Percentiles rank a stretch among this genome's conserved stretches.
Conservation (phyloP, 257 asterid species). For the Vinca minor region DNA sequence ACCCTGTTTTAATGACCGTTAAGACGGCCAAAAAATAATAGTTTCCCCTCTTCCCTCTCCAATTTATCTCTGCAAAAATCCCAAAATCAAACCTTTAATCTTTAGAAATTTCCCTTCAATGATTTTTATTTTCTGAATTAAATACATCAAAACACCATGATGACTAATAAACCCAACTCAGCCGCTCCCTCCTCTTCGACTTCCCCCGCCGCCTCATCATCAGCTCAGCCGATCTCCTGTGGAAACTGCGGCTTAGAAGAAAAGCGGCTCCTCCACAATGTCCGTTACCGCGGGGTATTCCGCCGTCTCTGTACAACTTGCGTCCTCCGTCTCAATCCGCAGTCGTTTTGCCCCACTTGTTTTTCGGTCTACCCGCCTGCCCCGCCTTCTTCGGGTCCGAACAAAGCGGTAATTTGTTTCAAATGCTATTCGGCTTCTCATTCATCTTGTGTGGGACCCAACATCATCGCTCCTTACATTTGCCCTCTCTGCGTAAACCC, state of each 20-base stretch:
- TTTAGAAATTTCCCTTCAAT: too few relatives aligned
- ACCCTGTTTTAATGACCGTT: too few relatives aligned
- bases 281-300: slow-evolving; percentile 60
- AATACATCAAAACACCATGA: too few relatives aligned
- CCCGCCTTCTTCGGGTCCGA: slow-evolving; percentile 35
- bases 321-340: slow-evolving; percentile 76
- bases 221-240: slow-evolving; percentile 28
- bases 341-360: slow-evolving; percentile 79
- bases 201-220: slow-evolving; percentile 13
- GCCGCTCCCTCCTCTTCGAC: slow-evolving; percentile 16
- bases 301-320: slow-evolving; percentile 83
- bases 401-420: slow-evolving; percentile 43
- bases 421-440: slow-evolving; percentile 70
- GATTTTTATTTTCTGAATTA: too few relatives aligned
- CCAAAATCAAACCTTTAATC: too few relatives aligned
- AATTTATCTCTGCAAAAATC: too few relatives aligned
- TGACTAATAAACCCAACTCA: slow-evolving; percentile 23
- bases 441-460: slow-evolving; percentile 42
- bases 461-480: slow-evolving; percentile 39
- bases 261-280: slow-evolving; percentile 55
- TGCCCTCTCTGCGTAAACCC: slow-evolving; percentile 70
- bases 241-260: slow-evolving; percentile 56
- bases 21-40: too few relatives aligned
- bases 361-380: slow-evolving; percentile 44
- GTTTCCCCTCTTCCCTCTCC: too few relatives aligned